Percentiles rank a stretch among this genome's conserved stretches.
phyloP scores from a whole-genome alignment of 441 rosid genomes.

The Cnidoscolus chayamansa region DNA sequence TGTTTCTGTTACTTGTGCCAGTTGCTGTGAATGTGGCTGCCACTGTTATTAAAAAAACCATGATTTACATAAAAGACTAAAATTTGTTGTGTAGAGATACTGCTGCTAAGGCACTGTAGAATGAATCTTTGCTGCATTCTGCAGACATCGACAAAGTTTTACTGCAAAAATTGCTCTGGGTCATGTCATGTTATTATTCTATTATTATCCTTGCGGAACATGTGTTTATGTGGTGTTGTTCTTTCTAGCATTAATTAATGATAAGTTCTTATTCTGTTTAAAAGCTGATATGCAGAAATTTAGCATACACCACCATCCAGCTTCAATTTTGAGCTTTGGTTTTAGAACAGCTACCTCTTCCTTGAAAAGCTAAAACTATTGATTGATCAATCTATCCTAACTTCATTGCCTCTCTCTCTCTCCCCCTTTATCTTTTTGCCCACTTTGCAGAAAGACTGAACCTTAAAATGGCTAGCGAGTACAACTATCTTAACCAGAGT shows the following conservation, averaged over 20 bases:
- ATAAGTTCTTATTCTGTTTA: not conserved
- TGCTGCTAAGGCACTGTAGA: not conserved
- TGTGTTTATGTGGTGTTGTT: not conserved
- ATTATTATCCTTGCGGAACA: not conserved
- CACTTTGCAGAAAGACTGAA: slow-evolving; percentile 63
- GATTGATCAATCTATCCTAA: not conserved
- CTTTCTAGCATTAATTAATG: not conserved
- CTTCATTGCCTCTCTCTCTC: not conserved
- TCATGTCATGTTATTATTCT: slow-evolving; percentile 1
- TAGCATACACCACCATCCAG: not conserved
- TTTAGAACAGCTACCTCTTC: slow-evolving; percentile 7
- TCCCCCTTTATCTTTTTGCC: not conserved
- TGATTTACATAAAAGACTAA: not conserved
- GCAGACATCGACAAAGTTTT: not conserved
- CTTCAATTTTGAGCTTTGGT: not conserved
- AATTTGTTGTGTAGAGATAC: not conserved
- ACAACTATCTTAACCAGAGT: slow-evolving; percentile 84
- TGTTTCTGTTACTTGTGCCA: too few species aligned
- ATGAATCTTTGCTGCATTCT: slow-evolving; percentile 2
- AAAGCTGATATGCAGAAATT: not conserved
- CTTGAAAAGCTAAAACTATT: slow-evolving; percentile 5
- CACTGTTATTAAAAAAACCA: too few species aligned
- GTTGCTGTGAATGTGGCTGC: too few species aligned
- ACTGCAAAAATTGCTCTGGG: not conserved
- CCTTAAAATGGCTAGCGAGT: slow-evolving; percentile 72